These are phyloP conservation scores for Eugenia klotzschiana DNA, from an alignment of 441 rosid genomes.

Conservation along the genomic window DNA sequence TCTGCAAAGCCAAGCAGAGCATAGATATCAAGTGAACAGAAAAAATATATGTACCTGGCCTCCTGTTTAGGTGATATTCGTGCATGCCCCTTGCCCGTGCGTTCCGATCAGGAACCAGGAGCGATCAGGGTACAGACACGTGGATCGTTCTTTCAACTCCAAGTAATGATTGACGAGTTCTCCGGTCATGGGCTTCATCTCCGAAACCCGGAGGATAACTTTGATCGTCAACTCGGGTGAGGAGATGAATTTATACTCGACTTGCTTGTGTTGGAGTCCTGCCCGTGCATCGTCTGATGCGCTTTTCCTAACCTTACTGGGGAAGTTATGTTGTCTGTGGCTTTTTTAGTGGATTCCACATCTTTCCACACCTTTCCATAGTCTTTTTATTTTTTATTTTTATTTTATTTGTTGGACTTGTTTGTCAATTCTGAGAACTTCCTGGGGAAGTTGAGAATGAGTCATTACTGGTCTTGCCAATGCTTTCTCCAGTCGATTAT, in stretches of 20 bases:
- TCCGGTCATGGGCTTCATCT: neutral
- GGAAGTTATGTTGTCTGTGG: neutral
- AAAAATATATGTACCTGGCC: neutral
- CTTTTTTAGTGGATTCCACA: neutral
- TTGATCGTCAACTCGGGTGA: neutral
- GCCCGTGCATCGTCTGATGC: neutral
- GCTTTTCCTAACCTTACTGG: neutral
- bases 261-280: neutral
- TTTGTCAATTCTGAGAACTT: neutral
- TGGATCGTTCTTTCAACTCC: neutral
- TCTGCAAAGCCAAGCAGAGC: neutral
- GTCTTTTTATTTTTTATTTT: neutral
- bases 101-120: neutral
- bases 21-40: neutral
- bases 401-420: neutral
- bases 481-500: neutral
- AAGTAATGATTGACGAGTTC: neutral
- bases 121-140: neutral
- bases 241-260: neutral
- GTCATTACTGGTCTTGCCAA: neutral
- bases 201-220: neutral
- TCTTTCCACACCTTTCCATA: neutral
- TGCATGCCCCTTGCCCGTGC: neutral
- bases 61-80: neutral
- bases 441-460: neutral